Conservation (phyloP, 352 stramenopile genomes). For the Phytopythium kandeliae region DNA sequence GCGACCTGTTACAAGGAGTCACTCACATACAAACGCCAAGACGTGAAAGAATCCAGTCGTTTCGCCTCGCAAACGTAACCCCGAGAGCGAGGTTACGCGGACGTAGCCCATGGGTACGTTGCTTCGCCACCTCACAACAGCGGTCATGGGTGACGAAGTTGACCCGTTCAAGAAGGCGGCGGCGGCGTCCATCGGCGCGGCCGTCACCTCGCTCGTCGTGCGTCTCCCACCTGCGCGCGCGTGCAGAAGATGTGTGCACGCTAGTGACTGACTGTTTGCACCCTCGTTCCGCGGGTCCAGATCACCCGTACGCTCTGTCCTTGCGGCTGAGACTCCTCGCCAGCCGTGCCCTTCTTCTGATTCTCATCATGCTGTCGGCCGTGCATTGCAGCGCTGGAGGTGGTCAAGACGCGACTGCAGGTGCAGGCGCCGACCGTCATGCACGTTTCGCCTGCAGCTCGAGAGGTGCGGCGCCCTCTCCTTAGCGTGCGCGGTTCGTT, state of each 20-base stretch:
- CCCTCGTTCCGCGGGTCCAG: conserved; percentile 13
- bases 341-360: not conserved
- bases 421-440: conserved; percentile 61
- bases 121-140: no score
- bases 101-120: no score
- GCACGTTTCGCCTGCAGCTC: conserved; percentile 33
- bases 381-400: conserved; percentile 53
- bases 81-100: no score
- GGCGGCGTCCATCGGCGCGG: conserved; percentile 54
- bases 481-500: not conserved
- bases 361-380: no score
- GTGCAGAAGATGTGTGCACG: not conserved
- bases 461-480: conserved; percentile 23
- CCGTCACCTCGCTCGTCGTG: conserved; percentile 69
- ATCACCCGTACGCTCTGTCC: conserved; percentile 48
- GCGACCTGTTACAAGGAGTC: no score
- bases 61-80: no score
- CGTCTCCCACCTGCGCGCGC: conserved; percentile 7
- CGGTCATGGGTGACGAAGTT: no score
- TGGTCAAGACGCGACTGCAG: conserved; percentile 82
- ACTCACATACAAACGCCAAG: no score
- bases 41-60: no score
- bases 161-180: conserved; percentile 61
- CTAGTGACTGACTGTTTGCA: not conserved
- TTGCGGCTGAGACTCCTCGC: not conserved